Evolutionary conservation across 352 stramenopile species (phyloP).

Genomic region (Globisporangium echinulatum): DNA sequence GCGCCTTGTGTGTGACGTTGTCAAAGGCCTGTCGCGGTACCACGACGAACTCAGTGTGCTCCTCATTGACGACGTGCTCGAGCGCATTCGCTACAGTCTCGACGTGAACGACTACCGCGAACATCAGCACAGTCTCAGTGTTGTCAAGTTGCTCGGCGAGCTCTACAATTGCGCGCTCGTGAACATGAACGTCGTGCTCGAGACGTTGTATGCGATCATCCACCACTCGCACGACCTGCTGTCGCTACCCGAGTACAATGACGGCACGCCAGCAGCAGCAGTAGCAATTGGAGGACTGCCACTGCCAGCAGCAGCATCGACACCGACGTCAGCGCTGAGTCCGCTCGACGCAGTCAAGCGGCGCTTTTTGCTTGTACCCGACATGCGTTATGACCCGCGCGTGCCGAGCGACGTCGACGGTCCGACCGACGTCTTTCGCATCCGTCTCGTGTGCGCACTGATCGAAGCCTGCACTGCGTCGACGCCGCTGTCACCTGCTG

Average conservation of each 20-base stretch:
- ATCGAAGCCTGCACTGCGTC: constrained; percentile 74
- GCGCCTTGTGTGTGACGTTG: constrained; percentile 83
- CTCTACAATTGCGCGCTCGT: constrained; percentile 91
- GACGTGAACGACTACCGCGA: constrained; percentile 89
- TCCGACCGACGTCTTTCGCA: constrained; percentile 89
- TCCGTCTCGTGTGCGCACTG: constrained; percentile 92
- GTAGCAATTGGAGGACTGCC: constrained; percentile 18
- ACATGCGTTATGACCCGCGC: constrained; percentile 81
- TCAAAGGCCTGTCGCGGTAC: constrained; percentile 77
- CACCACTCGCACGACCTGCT: constrained; percentile 94
- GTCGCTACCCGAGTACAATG: constrained; percentile 45
- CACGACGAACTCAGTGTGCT: constrained; percentile 89
- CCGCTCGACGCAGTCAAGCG: constrained; percentile 45
- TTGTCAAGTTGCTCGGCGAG: constrained; percentile 91
- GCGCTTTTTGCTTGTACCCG: constrained; percentile 56
- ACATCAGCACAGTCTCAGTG: constrained; percentile 91
- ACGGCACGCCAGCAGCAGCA: constrained; percentile 5
- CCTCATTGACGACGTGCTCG: constrained; percentile 91
- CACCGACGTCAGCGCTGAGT: too few relatives aligned
- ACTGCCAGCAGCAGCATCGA: too few relatives aligned
- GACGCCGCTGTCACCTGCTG: neutral
- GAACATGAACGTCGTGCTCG: constrained; percentile 88
- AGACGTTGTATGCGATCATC: constrained; percentile 92
- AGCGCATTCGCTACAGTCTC: constrained; percentile 88
- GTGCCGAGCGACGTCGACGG: constrained; percentile 88